Conservation (phyloP, 1,284 basidiomycete species). For the Boletus smithii region DNA sequence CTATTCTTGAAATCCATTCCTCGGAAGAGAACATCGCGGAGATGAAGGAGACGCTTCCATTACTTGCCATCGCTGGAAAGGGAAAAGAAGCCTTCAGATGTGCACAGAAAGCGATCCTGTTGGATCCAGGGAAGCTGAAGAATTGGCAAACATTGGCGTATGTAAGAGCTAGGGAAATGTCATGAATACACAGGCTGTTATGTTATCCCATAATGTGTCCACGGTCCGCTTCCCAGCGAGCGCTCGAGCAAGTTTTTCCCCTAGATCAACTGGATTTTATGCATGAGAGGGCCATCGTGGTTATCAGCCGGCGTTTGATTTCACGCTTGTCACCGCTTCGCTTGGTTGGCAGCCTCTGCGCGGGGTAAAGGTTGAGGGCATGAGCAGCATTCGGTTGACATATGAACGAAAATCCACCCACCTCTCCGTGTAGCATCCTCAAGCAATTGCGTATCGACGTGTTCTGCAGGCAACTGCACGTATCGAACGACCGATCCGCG, state of each 20-base stretch:
- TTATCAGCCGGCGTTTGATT: background rate
- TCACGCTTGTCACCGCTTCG: conserved; percentile 43
- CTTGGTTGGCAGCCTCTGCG: conserved; percentile 53
- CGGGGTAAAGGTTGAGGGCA: background rate
- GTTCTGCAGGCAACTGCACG: conserved; percentile 88
- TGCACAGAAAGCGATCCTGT: conserved; percentile 66
- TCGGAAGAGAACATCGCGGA: conserved; percentile 31
- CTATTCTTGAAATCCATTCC: conserved; percentile 35
- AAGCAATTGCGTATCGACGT: conserved; percentile 92
- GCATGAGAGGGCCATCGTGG: background rate
- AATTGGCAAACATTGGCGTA: conserved; percentile 64
- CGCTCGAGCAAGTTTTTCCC: too few species aligned
- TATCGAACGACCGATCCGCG: conserved; percentile 98
- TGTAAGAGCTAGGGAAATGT: conserved; percentile 37
- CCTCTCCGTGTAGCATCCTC: conserved; percentile 98
- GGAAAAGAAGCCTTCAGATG: conserved; percentile 37
- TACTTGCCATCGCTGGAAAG: conserved; percentile 41
- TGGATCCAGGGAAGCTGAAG: conserved; percentile 57
- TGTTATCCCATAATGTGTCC: conserved; percentile 1
- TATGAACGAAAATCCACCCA: conserved; percentile 36
- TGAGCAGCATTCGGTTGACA: conserved; percentile 4
- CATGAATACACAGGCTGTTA: conserved; percentile 21
- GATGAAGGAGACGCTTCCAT: conserved; percentile 40
- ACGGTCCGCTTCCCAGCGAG: too few species aligned
- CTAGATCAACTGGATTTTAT: background rate